Evolutionary conservation across 169 alveolate species (phyloP).

Genomic region (Cystoisospora suis): DNA sequence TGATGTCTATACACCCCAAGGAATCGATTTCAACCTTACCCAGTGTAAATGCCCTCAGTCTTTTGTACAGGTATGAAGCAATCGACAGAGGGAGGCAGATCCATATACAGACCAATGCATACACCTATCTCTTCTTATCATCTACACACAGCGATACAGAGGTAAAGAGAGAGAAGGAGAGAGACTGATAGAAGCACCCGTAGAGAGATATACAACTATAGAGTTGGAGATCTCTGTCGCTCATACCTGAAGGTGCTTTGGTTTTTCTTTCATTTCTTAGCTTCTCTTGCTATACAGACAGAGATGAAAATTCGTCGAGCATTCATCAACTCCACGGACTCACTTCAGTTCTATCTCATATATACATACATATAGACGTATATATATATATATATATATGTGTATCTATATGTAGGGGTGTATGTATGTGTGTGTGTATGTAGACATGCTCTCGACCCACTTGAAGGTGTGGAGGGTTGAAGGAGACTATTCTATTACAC

Average conservation of each 20-base stretch:
- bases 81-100: not conserved
- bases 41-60: conserved; percentile 61
- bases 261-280: too few relatives aligned
- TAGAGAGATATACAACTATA: not conserved
- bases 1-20: conserved; percentile 42
- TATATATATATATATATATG: not conserved
- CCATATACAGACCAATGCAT: not conserved
- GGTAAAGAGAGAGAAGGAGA: not conserved
- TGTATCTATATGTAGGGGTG: not conserved
- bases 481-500: too few relatives aligned
- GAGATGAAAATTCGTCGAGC: too few relatives aligned
- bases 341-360: not conserved
- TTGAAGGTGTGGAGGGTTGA: too few relatives aligned
- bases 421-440: not conserved
- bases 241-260: too few relatives aligned
- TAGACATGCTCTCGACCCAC: too few relatives aligned
- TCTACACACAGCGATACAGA: not conserved
- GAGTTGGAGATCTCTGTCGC: too few relatives aligned
- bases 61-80: conserved; percentile 43
- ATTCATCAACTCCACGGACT: not conserved
- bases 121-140: not conserved
- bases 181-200: too few relatives aligned
- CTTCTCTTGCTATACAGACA: too few relatives aligned
- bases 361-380: not conserved
- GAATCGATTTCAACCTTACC: conserved; percentile 42